Conservation (phyloP, 2,329 filamentous ascomycete genomes). For the Aspergillus versicolor region DNA sequence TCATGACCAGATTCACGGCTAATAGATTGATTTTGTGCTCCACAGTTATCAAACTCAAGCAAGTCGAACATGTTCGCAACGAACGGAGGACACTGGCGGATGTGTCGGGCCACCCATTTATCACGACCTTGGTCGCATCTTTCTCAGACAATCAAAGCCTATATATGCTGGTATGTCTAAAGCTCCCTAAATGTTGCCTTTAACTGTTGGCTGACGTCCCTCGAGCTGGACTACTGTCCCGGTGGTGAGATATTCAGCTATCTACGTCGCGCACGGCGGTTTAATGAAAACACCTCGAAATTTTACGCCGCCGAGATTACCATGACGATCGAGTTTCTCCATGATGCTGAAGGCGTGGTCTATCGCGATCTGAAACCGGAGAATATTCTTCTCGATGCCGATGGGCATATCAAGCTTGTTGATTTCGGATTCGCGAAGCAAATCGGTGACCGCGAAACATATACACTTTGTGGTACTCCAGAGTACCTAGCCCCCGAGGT, state of each 20-base stretch:
- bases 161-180: conserved; percentile 50
- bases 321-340: conserved; percentile 63
- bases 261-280: conserved; percentile 60
- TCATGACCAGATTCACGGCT: conserved; percentile 9
- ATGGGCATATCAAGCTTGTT: conserved; percentile 65
- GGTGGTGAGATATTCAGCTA: conserved; percentile 68
- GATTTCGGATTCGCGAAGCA: conserved; percentile 70
- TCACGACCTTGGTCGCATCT: conserved; percentile 63
- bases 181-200: background rate
- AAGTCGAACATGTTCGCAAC: conserved; percentile 68
- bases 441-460: conserved; percentile 58
- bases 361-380: conserved; percentile 67
- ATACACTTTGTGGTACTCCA: conserved; percentile 66
- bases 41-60: conserved; percentile 60
- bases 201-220: conserved; percentile 20
- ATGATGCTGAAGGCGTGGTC: conserved; percentile 63
- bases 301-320: conserved; percentile 69
- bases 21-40: conserved; percentile 1
- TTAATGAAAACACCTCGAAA: conserved; percentile 61
- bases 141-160: conserved; percentile 63
- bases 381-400: conserved; percentile 65
- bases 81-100: conserved; percentile 63
- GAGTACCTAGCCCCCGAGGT: conserved; percentile 68
- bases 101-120: conserved; percentile 65
- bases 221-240: conserved; percentile 64